Conservation (phyloP, 1,284 basidiomycete species). For the Moniliophthora roreri region DNA sequence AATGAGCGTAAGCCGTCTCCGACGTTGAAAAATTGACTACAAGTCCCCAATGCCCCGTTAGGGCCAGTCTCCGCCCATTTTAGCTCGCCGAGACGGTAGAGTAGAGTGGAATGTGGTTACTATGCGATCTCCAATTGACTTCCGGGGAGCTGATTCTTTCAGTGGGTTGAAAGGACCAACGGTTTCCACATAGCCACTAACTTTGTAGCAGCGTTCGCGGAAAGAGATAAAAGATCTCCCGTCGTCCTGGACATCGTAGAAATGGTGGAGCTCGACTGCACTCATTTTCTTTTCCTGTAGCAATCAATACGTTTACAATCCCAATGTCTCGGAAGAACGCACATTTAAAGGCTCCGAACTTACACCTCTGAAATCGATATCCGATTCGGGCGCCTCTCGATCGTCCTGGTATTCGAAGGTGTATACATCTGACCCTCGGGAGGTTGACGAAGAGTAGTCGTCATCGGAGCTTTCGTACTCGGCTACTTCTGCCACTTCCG, state of each 20-base stretch:
- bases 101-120: not conserved
- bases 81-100: not conserved
- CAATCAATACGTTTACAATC: too few relatives aligned
- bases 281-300: not conserved
- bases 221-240: not conserved
- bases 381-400: too few relatives aligned
- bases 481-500: not conserved
- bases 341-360: not conserved
- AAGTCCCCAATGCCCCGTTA: too few relatives aligned
- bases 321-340: too few relatives aligned
- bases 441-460: not conserved
- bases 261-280: not conserved
- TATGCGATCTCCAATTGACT: not conserved
- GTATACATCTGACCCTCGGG: constrained; percentile 1
- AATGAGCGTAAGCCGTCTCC: too few relatives aligned
- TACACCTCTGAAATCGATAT: not conserved
- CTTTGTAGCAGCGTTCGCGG: not conserved
- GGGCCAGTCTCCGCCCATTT: not conserved
- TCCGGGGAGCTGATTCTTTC: not conserved
- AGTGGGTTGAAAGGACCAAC: not conserved
- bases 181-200: not conserved
- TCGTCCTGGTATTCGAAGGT: not conserved
- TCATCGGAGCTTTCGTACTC: not conserved
- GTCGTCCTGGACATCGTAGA: not conserved
- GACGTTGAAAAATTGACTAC: too few relatives aligned